phyloP scores from a whole-genome alignment of 1,139 yeast species.

The Blastobotrys serpentis region DNA sequence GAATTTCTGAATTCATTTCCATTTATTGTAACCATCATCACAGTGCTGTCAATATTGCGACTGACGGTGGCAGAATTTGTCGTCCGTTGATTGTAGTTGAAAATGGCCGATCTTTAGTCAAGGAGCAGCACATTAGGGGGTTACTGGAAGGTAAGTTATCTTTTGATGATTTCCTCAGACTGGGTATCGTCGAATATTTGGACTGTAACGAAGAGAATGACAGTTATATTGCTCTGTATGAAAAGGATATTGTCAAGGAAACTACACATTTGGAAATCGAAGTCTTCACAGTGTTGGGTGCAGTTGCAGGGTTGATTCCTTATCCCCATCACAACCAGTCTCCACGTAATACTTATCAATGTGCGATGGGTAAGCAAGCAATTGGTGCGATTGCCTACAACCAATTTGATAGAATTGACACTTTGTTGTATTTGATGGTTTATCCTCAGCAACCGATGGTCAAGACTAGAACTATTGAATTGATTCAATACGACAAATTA shows the following conservation, averaged over 20 bases:
- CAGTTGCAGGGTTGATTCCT: slow-evolving; percentile 99
- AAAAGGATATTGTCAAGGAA: slow-evolving; percentile 52
- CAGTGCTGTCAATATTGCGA: slow-evolving; percentile 91
- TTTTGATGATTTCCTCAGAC: slow-evolving; percentile 82
- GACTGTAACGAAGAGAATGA: slow-evolving; percentile 99
- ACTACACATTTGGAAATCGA: slow-evolving; percentile 94
- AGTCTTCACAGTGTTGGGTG: slow-evolving; percentile 94
- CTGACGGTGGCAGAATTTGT: slow-evolving; percentile 98
- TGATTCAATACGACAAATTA: slow-evolving; percentile 89
- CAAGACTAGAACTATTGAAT: slow-evolving; percentile 92
- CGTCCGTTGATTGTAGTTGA: slow-evolving; percentile 90
- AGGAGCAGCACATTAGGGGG: slow-evolving; percentile 59
- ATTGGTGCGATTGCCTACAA: slow-evolving; percentile 98
- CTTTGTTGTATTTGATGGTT: slow-evolving; percentile 88
- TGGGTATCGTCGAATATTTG: slow-evolving; percentile 89
- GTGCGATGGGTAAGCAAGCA: slow-evolving; percentile 99
- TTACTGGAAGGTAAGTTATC: slow-evolving; percentile 69
- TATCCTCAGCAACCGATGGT: slow-evolving; percentile 99
- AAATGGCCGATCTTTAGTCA: slow-evolving; percentile 67
- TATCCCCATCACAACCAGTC: slow-evolving; percentile 99
- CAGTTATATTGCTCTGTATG: slow-evolving; percentile 88
- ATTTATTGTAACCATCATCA: slow-evolving; percentile 89
- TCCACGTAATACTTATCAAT: slow-evolving; percentile 98
- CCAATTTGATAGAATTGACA: slow-evolving; percentile 93
- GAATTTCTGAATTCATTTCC: slow-evolving; percentile 85